Base-by-base conservation (phyloP, 148 eudicot genomes). In the Silene conica region DNA sequence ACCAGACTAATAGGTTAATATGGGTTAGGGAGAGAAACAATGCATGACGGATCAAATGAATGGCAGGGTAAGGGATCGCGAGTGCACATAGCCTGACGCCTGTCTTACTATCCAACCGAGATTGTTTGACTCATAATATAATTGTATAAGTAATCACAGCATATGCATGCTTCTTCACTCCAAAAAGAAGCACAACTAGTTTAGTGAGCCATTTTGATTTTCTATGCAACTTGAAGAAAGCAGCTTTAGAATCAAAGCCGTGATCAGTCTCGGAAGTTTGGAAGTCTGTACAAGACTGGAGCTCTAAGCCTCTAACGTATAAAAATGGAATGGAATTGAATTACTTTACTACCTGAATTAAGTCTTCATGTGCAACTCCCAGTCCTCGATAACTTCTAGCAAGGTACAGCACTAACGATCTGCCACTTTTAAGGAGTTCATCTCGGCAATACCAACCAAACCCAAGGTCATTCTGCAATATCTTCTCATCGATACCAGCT, bases 401-500 rank as follows among this genome's bases (percentile, higher is more conserved):
- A 58, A 93, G 78, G 83, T 83, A 93, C 63, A 93, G 13, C 67
- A 93, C 92, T 65, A 90, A 82, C 38, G 96, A 84, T 45, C 86
- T 88, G 16, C 92, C 83, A 81, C 94, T 93, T 85, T 80, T 87
- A 46, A 93, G 74, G 16, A 93, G 89, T 85, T 83, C 92, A 69
- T 87, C 88, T 80, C 87, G 75, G 81, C 94, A 93, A 81, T 78
- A 78, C 96, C 93, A 93, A 66, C 98, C 98, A 80, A 77, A 84
- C 71, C 76, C 83, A 77, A 93, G 72, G 64, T 78, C 83, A 65
- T 79, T 82, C 74, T 77, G 94, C 80, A 93, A 77, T 63, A 73
- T 76, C 74, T 81, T 87, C 86, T 87, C 83, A 67, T 86, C 90
- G 62, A 93, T 75, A 63, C 89, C 85, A 31, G 90, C 92, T 79